Evolutionary conservation across 495 filamentous ascomycete species (phyloP).

Genomic region (Penicillium cinerascens): DNA sequence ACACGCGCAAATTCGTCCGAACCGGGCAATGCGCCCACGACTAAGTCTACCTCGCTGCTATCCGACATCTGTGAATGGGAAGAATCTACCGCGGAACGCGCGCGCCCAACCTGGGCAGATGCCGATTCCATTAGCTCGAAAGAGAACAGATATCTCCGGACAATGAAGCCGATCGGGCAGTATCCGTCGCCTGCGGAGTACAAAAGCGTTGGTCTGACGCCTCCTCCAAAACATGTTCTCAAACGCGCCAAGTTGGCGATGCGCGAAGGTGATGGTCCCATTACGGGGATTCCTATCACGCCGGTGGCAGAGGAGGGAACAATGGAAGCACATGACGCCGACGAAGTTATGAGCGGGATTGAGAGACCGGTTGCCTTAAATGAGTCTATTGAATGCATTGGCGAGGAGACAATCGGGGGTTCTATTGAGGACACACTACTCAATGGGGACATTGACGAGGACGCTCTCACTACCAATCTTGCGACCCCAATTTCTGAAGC

Average conservation of each 20-base stretch:
- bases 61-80: slow-evolving; percentile 8
- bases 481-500: slow-evolving; percentile 14
- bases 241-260: slow-evolving; percentile 5
- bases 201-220: slow-evolving; percentile 17
- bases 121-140: slow-evolving; percentile 5
- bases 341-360: background rate
- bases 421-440: background rate
- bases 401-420: background rate
- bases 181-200: slow-evolving; percentile 25
- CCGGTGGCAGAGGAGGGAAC: slow-evolving; percentile 13
- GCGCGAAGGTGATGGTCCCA: background rate
- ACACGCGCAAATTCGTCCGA: slow-evolving; percentile 10
- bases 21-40: slow-evolving; percentile 7
- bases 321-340: background rate
- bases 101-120: slow-evolving; percentile 10
- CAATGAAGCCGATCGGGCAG: slow-evolving; percentile 27
- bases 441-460: slow-evolving; percentile 1
- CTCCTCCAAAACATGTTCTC: slow-evolving; percentile 4
- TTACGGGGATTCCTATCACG: slow-evolving; percentile 13
- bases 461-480: slow-evolving; percentile 3
- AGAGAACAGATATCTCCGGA: slow-evolving; percentile 4
- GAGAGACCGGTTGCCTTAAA: slow-evolving; percentile 2
- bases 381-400: slow-evolving; percentile 2
- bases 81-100: slow-evolving; percentile 10
- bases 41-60: background rate